Base-by-base conservation (phyloP, 257 asterid species). In the Solanum pennellii region DNA sequence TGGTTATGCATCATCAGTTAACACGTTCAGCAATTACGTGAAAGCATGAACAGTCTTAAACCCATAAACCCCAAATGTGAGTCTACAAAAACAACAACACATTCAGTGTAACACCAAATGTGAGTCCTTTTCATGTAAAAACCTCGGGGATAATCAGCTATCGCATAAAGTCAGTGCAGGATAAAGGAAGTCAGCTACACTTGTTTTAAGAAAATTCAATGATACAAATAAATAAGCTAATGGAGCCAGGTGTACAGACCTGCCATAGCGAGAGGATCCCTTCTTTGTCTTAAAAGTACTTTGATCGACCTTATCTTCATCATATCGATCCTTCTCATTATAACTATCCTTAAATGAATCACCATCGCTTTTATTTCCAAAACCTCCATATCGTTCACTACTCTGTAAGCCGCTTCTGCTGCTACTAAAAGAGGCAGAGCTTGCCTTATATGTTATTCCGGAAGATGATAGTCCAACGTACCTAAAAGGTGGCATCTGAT, bases 391-490 rank as follows among this genome's bases (percentile, higher is more conserved):
- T 35, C 88, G 91, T 23, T 89, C 95, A 84, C 91, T 86, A 77
- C 87, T 91, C 87, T 86, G 90, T 89, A 80, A 88, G 90, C 94
- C 21, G n/a, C 84, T 23, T 20, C 83, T 66, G 87, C 97, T 84
- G 92, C 94, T 91, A 92, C 95, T 90, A 86, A 94, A 93, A 60
- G 99, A 90, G 62, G 96, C 91, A 85, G 94, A 82, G 84, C 95
- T 94, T 45, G 98, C 92, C 92, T 95, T 96, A 91, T 89, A 93
- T 16, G 98, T 93, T 88, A 92, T 86, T 89, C 98, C 99, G 49
- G 96, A 92, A 89, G 99, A 96, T 87, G 99, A 96, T 91, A 96
- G 94, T 71, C 99, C 99, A 88, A 96, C 82, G 69, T 92, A 96
- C 94, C 98, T 96, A 89, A 84, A 87, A 90, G 87, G 87, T 56